A percentile compares a stretch with the other conserved stretches of the same genome.
phyloP scores from a whole-genome alignment of 2,329 filamentous ascomycete genomes.

The Diaporthe citriasiana region DNA sequence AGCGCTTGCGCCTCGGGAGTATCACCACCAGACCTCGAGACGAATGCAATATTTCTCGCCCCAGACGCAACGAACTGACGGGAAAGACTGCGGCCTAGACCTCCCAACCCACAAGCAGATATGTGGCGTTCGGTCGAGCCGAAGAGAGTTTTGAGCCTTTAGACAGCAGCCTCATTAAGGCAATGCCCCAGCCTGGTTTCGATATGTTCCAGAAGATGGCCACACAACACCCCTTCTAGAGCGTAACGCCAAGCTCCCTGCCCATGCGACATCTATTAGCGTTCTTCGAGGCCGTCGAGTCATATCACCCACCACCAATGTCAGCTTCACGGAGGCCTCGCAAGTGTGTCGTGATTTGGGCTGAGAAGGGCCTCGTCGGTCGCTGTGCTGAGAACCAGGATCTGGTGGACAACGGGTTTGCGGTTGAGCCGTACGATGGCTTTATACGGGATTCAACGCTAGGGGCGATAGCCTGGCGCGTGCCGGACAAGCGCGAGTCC shows the following conservation, averaged over 20 bases:
- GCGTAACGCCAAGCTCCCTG: slow-evolving; percentile 16
- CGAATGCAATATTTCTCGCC: slow-evolving; percentile 23
- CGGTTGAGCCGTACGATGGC: slow-evolving; percentile 23
- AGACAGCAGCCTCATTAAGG: background rate
- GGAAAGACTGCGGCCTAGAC: slow-evolving; percentile 26
- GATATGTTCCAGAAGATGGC: background rate
- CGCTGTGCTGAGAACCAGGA: slow-evolving; percentile 22
- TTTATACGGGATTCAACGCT: slow-evolving; percentile 40
- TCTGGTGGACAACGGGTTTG: slow-evolving; percentile 31
- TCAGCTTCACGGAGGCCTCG: slow-evolving; percentile 15
- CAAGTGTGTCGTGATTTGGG: slow-evolving; percentile 32
- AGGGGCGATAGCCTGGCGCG: slow-evolving; percentile 31
- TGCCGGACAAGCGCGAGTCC: slow-evolving; percentile 33
- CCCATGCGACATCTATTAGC: slow-evolving; percentile 26
- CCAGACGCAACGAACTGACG: slow-evolving; percentile 8
- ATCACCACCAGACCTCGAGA: slow-evolving; percentile 31
- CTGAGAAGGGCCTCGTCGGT: slow-evolving; percentile 18
- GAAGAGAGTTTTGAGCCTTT: background rate
- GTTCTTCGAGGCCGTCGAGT: slow-evolving; percentile 34
- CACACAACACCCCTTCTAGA: background rate
- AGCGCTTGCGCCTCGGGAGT: background rate
- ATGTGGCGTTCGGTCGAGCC: background rate
- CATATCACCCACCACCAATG: slow-evolving; percentile 34
- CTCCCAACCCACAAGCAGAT: slow-evolving; percentile 26
- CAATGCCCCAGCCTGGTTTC: slow-evolving; percentile 13